phyloP scores from a whole-genome alignment of 2,329 filamentous ascomycete genomes.

The Nemania diffusa region DNA sequence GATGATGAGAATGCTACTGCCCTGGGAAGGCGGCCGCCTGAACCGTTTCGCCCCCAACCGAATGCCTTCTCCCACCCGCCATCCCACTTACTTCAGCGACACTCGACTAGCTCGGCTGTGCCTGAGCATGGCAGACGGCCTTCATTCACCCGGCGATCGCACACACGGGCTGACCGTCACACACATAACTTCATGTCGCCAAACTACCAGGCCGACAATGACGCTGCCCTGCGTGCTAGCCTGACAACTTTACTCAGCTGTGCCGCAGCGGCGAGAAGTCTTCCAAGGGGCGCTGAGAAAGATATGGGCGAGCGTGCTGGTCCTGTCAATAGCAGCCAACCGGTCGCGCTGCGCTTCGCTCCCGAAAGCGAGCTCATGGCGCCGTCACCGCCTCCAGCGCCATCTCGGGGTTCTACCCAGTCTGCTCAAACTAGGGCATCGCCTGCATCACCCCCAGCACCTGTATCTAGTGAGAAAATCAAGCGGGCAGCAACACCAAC shows the following conservation, averaged over 20 bases:
- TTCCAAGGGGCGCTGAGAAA: constrained; percentile 71
- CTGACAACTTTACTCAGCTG: constrained; percentile 97
- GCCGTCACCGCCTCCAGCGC: constrained; percentile 43
- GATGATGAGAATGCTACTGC: constrained; percentile 86
- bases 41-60: constrained; percentile 84
- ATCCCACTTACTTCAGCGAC: constrained; percentile 58
- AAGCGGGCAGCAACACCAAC: constrained; percentile 60
- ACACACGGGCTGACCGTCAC: constrained; percentile 58
- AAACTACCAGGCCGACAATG: constrained; percentile 85
- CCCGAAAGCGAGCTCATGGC: constrained; percentile 69
- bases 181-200: constrained; percentile 75
- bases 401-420: constrained; percentile 35
- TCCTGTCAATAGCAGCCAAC: constrained; percentile 60
- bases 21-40: constrained; percentile 67
- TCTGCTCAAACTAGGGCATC: constrained; percentile 31
- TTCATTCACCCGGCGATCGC: constrained; percentile 60
- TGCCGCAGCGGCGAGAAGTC: constrained; percentile 85
- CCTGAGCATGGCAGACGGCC: constrained; percentile 62
- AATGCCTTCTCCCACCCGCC: constrained; percentile 92
- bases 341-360: constrained; percentile 68
- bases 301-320: constrained; percentile 53
- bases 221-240: constrained; percentile 90
- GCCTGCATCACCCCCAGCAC: constrained; percentile 34
- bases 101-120: constrained; percentile 61
- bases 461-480: constrained; percentile 55